These are phyloP conservation scores for Alternaria panax DNA, from an alignment of 2,329 filamentous ascomycete species.

Conservation along the genomic window DNA sequence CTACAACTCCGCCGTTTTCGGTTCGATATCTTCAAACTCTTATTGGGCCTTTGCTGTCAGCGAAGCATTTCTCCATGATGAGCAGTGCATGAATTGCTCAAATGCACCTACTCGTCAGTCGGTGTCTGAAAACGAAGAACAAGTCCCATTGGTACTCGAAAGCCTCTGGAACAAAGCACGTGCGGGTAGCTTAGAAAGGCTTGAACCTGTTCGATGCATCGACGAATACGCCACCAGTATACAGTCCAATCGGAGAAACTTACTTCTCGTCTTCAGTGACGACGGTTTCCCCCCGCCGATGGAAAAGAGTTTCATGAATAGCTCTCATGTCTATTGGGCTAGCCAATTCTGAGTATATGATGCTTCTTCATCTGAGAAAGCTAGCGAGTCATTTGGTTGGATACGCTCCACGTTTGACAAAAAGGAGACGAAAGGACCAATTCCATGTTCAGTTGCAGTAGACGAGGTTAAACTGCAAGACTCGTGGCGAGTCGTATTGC, in stretches of 20 bases:
- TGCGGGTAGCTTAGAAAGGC: slow-evolving; percentile 3
- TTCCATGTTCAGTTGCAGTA: no score
- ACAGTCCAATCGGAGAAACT: slow-evolving; percentile 17
- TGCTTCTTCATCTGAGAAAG: background rate
- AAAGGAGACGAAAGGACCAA: no score
- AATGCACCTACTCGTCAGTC: no score
- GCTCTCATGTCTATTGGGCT: background rate
- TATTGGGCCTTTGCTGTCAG: slow-evolving; percentile 14
- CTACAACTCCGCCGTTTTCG: slow-evolving; percentile 38
- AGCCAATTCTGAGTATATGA: background rate
- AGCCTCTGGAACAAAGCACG: background rate
- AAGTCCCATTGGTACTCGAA: background rate
- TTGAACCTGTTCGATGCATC: slow-evolving; percentile 20
- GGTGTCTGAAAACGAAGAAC: no score
- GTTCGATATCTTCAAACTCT: slow-evolving; percentile 20
- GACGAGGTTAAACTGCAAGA: no score
- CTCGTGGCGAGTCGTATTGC: no score
- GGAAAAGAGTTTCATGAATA: background rate
- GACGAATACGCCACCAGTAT: slow-evolving; percentile 23
- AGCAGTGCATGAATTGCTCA: background rate
- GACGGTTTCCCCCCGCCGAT: background rate
- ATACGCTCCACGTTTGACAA: slow-evolving; percentile 11
- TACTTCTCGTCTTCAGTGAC: slow-evolving; percentile 22
- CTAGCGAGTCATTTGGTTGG: slow-evolving; percentile 10
- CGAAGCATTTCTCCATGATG: background rate